Base-by-base conservation (phyloP, 176 grass and related monocot species). In the Triticum urartu region DNA sequence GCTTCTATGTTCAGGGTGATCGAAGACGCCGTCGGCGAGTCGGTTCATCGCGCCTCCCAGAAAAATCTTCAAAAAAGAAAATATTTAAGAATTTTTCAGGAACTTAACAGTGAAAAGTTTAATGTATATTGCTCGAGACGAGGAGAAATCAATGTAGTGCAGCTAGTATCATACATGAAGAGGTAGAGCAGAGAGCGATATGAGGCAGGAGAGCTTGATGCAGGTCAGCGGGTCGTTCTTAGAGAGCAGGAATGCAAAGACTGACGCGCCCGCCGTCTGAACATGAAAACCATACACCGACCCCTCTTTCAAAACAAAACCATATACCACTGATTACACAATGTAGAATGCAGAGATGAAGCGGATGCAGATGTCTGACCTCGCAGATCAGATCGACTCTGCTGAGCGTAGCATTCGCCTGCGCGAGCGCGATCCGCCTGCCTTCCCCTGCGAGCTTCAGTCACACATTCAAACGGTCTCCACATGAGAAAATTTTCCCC, bases 381-480 rank as follows among this genome's bases (percentile, higher is more conserved):
- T 94, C 89, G 65, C 92, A 94, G 47, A 94, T 71, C 32, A 94
- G 89, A 50, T 91, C 92, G 28, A 89, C 80, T 77, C 92, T 69
- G 77, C 63, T 89, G 47, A 89, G 85, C 20, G 80, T 87, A 74
- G 92, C 89, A 80, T 94, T 94, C 26, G 92, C 92, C 64, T 59
- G 70, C 24, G 89, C 89, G 5, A 94, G 89, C 64, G 89, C 87
- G 26, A 94, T 25, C 28, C 80, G 80, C 43, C 92, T 91, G 50
- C 73, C 71, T 77, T 17, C 56, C 32, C 92, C 92, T 81, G 89
- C 86, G 45, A 94, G 89, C 92, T 94, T 90, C 54, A 75, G 15
- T 24, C n/a, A 63, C 32, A 66, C 54, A 42, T 67, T 45, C 3
- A 18, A 48, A 48, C 43, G 6, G 42, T 25, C 47, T 48, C 7